Evolutionary conservation across 2,329 filamentous ascomycete genomes (phyloP).

Genomic region (Nemania abortiva): DNA sequence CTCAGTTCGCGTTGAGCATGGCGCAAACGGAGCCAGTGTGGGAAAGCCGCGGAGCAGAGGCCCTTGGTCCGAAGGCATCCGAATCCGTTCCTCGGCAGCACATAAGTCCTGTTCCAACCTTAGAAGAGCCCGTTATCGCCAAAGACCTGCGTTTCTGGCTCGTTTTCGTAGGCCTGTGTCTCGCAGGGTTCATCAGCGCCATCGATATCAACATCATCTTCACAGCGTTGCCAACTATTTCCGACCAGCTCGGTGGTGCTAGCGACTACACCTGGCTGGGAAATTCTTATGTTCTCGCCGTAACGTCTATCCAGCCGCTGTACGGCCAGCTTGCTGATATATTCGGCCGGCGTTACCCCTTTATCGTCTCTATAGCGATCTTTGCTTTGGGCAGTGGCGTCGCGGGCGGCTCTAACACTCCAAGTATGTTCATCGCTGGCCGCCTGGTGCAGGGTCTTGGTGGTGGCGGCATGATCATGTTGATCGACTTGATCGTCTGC

Average conservation of each 20-base stretch:
- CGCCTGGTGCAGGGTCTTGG: slow-evolving; percentile 58
- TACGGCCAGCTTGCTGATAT: slow-evolving; percentile 60
- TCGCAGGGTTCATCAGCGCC: background rate
- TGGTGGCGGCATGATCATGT: slow-evolving; percentile 46
- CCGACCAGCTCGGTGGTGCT: slow-evolving; percentile 20
- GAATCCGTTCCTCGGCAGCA: background rate
- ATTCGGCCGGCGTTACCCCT: slow-evolving; percentile 57
- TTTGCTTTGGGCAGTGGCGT: slow-evolving; percentile 62
- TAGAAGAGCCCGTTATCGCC: background rate
- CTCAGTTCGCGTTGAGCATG: no score
- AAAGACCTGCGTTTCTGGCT: background rate
- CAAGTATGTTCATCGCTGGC: slow-evolving; percentile 26
- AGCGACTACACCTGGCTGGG: slow-evolving; percentile 37
- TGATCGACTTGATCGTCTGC: slow-evolving; percentile 60
- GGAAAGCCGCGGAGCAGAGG: no score
- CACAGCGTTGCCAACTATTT: background rate
- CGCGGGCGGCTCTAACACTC: slow-evolving; percentile 54
- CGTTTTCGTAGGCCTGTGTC: background rate
- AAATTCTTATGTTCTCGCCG: slow-evolving; percentile 35
- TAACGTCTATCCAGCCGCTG: slow-evolving; percentile 57
- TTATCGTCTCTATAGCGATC: slow-evolving; percentile 53
- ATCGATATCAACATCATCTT: background rate
- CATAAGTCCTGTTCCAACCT: background rate
- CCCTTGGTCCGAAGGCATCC: background rate
- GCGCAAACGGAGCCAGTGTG: no score